Conservation (phyloP, 768 basidiomycete genomes). For the Mycena amicta region DNA sequence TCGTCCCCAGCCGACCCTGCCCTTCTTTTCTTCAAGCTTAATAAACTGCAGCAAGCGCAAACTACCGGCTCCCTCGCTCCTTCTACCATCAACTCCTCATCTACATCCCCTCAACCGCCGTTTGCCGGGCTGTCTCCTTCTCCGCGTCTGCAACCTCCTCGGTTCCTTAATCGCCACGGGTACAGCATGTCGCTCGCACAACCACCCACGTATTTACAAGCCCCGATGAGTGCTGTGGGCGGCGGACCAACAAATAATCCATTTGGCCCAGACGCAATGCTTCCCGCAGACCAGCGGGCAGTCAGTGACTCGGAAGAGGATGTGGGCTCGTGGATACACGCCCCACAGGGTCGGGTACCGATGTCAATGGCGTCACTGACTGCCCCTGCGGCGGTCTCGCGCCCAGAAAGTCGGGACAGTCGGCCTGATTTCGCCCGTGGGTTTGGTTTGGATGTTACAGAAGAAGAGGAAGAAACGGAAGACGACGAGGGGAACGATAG, state of each 20-base stretch:
- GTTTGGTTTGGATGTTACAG: constrained; percentile 79
- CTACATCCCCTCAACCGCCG: constrained; percentile 67
- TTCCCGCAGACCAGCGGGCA: constrained; percentile 50
- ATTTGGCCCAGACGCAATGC: constrained; percentile 59
- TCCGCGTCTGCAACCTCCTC: constrained; percentile 39
- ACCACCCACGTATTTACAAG: constrained; percentile 45
- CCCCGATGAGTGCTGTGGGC: constrained; percentile 38
- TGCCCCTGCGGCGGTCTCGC: constrained; percentile 44
- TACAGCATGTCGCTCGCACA: constrained; percentile 76
- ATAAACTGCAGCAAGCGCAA: constrained; percentile 80
- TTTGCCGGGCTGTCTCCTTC: constrained; percentile 54
- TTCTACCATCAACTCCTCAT: constrained; percentile 53
- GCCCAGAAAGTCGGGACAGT: constrained; percentile 49
- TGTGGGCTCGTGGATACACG: constrained; percentile 37
- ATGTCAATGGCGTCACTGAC: constrained; percentile 44
- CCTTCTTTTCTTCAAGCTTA: constrained; percentile 77
- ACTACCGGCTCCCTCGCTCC: constrained; percentile 33
- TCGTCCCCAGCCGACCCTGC: constrained; percentile 91
- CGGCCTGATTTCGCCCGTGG: constrained; percentile 77
- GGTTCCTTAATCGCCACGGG: constrained; percentile 60
- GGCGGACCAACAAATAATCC: constrained; percentile 60
- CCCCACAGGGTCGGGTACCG: constrained; percentile 59
- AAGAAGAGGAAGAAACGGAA: constrained; percentile 46
- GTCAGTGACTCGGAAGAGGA: constrained; percentile 26
- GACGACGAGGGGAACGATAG: constrained; percentile 24